Evolutionary conservation across 371 early-diverging fungal species (phyloP).

Genomic region (Mortierella sp.): DNA sequence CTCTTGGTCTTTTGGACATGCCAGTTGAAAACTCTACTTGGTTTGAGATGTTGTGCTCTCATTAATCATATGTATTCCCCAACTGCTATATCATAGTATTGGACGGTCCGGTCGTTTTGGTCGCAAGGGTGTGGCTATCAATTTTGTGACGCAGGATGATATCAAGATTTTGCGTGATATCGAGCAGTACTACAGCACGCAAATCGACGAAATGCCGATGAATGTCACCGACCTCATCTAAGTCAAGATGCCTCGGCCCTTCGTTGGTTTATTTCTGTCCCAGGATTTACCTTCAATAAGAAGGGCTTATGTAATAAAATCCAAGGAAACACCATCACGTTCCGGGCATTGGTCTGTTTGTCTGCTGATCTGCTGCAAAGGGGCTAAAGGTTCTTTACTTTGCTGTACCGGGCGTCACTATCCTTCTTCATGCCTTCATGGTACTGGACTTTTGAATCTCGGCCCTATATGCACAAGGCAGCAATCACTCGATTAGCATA

Average conservation of each 20-base stretch:
- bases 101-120: constrained; percentile 99
- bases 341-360: too few relatives aligned
- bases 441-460: constrained; percentile 45
- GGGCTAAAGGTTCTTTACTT: constrained; percentile 2
- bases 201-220: constrained; percentile 97
- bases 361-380: background rate
- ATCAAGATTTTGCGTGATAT: constrained; percentile 88
- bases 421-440: constrained; percentile 23
- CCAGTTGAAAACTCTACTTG: too few relatives aligned
- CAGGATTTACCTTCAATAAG: too few relatives aligned
- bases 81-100: too few relatives aligned
- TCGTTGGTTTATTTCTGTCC: background rate
- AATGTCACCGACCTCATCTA: constrained; percentile 64
- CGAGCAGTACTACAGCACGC: constrained; percentile 94
- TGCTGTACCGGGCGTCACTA: too few relatives aligned
- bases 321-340: too few relatives aligned
- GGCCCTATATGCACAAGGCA: constrained; percentile 36
- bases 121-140: constrained; percentile 98
- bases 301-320: background rate
- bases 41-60: too few relatives aligned
- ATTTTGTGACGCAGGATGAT: constrained; percentile 96
- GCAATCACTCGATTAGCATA: too few relatives aligned
- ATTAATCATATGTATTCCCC: too few relatives aligned
- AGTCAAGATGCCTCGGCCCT: background rate
- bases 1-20: too few relatives aligned